Evolutionary conservation across 805 yeast species (phyloP).

Genomic region (Brettanomyces custersianus): DNA sequence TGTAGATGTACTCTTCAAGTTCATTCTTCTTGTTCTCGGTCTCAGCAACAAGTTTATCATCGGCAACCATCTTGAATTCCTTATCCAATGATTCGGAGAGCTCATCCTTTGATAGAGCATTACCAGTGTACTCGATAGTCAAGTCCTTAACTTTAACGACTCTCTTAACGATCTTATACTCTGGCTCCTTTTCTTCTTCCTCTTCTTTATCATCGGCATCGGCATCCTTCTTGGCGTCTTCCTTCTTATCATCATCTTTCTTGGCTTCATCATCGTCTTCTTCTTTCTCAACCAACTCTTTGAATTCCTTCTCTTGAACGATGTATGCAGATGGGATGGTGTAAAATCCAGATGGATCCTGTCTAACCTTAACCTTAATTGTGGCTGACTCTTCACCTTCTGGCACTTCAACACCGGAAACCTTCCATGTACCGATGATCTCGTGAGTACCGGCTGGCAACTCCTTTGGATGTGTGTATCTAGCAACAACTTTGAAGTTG

Average conservation of each 20-base stretch:
- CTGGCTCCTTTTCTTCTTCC: constrained; percentile 59
- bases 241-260: constrained; percentile 27
- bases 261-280: constrained; percentile 23
- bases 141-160: constrained; percentile 85
- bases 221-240: constrained; percentile 26
- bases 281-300: constrained; percentile 76
- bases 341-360: constrained; percentile 94
- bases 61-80: constrained; percentile 77
- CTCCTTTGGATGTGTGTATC: constrained; percentile 65
- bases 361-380: constrained; percentile 89
- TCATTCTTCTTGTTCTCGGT: constrained; percentile 99
- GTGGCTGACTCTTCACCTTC: constrained; percentile 74
- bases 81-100: constrained; percentile 63
- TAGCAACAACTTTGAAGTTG: constrained; percentile 81
- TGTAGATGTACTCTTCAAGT: constrained; percentile 96
- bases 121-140: constrained; percentile 48
- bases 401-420: constrained; percentile 75
- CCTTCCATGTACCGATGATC: constrained; percentile 72
- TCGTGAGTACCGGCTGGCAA: constrained; percentile 64
- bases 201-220: constrained; percentile 5
- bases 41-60: constrained; percentile 95
- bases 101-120: constrained; percentile 46
- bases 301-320: constrained; percentile 80
- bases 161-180: constrained; percentile 85
- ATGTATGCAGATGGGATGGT: constrained; percentile 91